Conservation (phyloP, 805 yeast genomes). For the Yarrowia osloensis region DNA sequence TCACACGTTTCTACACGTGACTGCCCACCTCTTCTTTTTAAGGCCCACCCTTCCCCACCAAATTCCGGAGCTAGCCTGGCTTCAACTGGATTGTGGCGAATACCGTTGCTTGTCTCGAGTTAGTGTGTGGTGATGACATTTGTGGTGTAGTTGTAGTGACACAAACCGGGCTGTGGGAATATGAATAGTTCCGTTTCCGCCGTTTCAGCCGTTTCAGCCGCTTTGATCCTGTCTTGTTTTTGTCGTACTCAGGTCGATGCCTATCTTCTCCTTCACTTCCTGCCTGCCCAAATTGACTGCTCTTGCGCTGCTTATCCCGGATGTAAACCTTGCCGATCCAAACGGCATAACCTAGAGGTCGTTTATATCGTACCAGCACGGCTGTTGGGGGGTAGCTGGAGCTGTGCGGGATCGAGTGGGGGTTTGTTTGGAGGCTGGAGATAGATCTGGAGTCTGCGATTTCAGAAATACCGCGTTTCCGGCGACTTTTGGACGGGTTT, state of each 20-base stretch:
- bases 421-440: neutral
- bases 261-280: too few relatives aligned
- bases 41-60: too few relatives aligned
- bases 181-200: neutral
- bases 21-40: too few relatives aligned
- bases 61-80: neutral
- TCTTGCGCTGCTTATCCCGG: conserved; percentile 8
- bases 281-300: too few relatives aligned
- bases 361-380: conserved; percentile 6
- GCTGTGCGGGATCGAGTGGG: neutral
- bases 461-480: neutral
- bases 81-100: neutral
- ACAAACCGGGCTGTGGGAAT: neutral
- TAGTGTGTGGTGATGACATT: too few relatives aligned
- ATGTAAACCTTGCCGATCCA: conserved; percentile 12
- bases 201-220: too few relatives aligned
- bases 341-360: conserved; percentile 13
- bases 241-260: neutral
- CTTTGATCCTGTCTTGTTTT: too few relatives aligned
- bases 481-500: too few relatives aligned
- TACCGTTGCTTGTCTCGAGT: neutral
- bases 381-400: neutral
- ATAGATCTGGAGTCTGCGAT: neutral
- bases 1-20: too few relatives aligned
- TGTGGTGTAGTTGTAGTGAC: neutral